Conservation (phyloP, 2,329 filamentous ascomycete genomes). For the Arthrobotrys sinensis region DNA sequence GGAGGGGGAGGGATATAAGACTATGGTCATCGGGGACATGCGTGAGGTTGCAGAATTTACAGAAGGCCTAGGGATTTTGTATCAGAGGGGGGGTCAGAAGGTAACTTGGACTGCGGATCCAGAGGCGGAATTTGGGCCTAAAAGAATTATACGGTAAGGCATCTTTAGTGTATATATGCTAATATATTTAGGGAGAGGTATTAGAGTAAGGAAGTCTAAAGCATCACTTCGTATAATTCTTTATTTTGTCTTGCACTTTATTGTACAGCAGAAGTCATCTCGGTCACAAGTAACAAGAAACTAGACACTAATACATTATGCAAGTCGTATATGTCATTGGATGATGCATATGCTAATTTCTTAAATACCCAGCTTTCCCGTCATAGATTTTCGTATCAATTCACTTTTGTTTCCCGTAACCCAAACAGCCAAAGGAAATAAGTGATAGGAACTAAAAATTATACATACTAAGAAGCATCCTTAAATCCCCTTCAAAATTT, state of each 20-base stretch:
- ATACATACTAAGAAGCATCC: slow-evolving; percentile 24
- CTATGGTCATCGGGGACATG: slow-evolving; percentile 31
- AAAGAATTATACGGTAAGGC: background rate
- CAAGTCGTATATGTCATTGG: slow-evolving; percentile 4
- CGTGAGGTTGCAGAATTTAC: slow-evolving; percentile 32
- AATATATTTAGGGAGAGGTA: no score
- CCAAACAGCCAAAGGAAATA: slow-evolving; percentile 4
- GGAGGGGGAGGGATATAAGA: slow-evolving; percentile 18
- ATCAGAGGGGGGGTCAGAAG: background rate
- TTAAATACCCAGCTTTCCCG: background rate
- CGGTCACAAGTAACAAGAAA: background rate
- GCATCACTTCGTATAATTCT: background rate
- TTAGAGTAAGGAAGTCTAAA: no score
- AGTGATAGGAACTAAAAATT: slow-evolving; percentile 16
- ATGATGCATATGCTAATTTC: slow-evolving; percentile 7
- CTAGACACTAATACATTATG: slow-evolving; percentile 3
- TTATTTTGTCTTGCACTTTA: background rate
- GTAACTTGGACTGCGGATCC: background rate
- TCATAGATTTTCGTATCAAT: slow-evolving; percentile 20
- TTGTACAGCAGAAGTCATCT: slow-evolving; percentile 2
- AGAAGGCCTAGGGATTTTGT: slow-evolving; percentile 18
- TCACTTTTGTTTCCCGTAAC: slow-evolving; percentile 17
- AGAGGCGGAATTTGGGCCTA: no score
- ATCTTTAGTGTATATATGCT: background rate
- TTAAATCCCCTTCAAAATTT: background rate